Percentiles rank a stretch among this genome's conserved stretches.
These are phyloP conservation scores for Rosa persica DNA, from an alignment of 306 rosid species.

Conservation along the genomic window DNA sequence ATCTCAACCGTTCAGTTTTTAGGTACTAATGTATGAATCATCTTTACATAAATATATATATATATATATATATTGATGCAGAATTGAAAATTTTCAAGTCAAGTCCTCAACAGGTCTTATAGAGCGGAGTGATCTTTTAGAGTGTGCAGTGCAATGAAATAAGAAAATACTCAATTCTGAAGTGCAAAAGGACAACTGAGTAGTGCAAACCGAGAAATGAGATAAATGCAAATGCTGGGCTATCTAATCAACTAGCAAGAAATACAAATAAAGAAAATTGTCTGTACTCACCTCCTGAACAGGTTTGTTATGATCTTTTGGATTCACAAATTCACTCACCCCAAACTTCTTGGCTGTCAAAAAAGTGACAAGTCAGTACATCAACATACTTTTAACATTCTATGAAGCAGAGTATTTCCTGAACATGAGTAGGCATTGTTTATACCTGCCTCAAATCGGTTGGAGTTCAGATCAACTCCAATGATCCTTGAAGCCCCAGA, in stretches of 20 bases:
- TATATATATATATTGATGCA: background rate
- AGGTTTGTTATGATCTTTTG: constrained; percentile 81
- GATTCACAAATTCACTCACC: constrained; percentile 79
- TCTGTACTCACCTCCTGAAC: constrained; percentile 61
- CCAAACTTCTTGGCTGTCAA: constrained; percentile 85
- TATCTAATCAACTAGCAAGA: background rate
- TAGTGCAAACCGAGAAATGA: background rate
- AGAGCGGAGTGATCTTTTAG: no score
- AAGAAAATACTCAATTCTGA: background rate
- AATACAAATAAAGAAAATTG: background rate
- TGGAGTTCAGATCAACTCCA: constrained; percentile 75
- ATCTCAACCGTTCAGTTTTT: no score
- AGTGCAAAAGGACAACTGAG: background rate
- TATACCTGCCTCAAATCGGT: constrained; percentile 72
- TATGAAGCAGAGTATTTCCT: background rate
- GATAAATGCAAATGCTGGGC: background rate
- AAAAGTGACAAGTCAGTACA: constrained; percentile 2
- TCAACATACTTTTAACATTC: background rate
- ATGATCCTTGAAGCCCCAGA: constrained; percentile 76
- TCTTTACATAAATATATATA: no score
- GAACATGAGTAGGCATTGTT: background rate
- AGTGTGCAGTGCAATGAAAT: background rate
- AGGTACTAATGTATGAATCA: no score
- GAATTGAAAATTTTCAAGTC: background rate
- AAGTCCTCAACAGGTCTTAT: background rate